phyloP scores from a whole-genome alignment of 1,139 yeast species.

The Hansenula lynferdii region DNA sequence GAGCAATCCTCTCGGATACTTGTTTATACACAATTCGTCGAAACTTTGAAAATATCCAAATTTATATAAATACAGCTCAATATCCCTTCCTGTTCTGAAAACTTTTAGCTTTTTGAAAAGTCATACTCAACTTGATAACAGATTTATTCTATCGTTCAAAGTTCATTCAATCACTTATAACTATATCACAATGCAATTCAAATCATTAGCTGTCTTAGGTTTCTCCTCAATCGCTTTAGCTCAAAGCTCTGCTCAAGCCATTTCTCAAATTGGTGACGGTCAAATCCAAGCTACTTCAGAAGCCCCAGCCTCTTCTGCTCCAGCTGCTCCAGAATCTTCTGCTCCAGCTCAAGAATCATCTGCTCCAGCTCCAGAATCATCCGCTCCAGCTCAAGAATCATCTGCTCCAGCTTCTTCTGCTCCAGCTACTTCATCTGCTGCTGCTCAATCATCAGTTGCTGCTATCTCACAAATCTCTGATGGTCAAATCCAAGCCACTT shows the following conservation, averaged over 20 bases:
- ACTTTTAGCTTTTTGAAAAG: too few relatives aligned
- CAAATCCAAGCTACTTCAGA: slow-evolving; percentile 17
- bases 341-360: slow-evolving; percentile 4
- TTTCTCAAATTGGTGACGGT: slow-evolving; percentile 17
- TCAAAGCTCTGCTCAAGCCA: slow-evolving; percentile 9
- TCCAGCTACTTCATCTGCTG: slow-evolving; percentile 17
- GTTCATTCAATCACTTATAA: background rate
- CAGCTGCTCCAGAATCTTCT: slow-evolving; percentile 6
- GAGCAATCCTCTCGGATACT: too few relatives aligned
- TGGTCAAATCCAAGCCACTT: slow-evolving; percentile 9
- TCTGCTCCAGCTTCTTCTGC: slow-evolving; percentile 7
- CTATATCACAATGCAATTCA: slow-evolving; percentile 18
- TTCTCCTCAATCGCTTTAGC: slow-evolving; percentile 7
- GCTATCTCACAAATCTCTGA: slow-evolving; percentile 9
- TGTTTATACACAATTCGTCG: too few relatives aligned
- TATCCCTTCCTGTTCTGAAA: too few relatives aligned
- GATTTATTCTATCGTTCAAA: too few relatives aligned
- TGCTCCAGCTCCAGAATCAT: slow-evolving; percentile 10
- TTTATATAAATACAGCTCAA: too few relatives aligned
- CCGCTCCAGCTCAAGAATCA: too few relatives aligned
- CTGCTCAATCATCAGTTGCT: slow-evolving; percentile 11
- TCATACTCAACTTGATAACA: too few relatives aligned
- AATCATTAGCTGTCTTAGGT: slow-evolving; percentile 9
- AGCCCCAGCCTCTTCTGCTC: too few relatives aligned
- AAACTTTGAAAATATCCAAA: too few relatives aligned